These are phyloP conservation scores for Corylus americana DNA, from an alignment of 306 rosid genomes.

Conservation along the genomic window DNA sequence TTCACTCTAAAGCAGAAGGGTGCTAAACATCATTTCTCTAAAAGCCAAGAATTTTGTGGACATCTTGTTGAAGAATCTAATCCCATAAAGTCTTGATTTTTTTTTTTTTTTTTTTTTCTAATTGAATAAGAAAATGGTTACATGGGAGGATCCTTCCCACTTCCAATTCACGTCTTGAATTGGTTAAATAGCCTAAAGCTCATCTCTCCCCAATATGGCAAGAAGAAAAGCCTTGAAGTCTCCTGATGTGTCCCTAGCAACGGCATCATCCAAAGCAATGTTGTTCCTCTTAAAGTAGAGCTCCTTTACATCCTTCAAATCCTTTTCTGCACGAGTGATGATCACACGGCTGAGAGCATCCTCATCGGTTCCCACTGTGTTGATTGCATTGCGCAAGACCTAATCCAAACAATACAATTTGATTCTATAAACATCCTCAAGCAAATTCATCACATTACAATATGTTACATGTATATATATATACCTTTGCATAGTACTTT, in stretches of 20 bases:
- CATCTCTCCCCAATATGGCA: conserved; percentile 26
- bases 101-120: no score
- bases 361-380: conserved; percentile 33
- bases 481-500: conserved; percentile 54
- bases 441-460: neutral
- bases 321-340: conserved; percentile 51
- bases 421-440: neutral
- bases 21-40: neutral
- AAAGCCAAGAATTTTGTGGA: neutral
- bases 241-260: conserved; percentile 42
- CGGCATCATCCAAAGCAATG: conserved; percentile 29
- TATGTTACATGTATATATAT: neutral
- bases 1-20: neutral
- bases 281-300: conserved; percentile 41
- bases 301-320: conserved; percentile 47
- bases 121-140: no score
- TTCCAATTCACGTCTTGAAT: neutral
- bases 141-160: no score
- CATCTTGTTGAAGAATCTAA: neutral
- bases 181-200: neutral
- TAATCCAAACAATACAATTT: neutral
- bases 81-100: no score
- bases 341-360: conserved; percentile 52
- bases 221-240: conserved; percentile 45
- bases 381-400: conserved; percentile 43